Conservation (phyloP, 2,329 filamentous ascomycete genomes). For the Didymella arachidicola region DNA sequence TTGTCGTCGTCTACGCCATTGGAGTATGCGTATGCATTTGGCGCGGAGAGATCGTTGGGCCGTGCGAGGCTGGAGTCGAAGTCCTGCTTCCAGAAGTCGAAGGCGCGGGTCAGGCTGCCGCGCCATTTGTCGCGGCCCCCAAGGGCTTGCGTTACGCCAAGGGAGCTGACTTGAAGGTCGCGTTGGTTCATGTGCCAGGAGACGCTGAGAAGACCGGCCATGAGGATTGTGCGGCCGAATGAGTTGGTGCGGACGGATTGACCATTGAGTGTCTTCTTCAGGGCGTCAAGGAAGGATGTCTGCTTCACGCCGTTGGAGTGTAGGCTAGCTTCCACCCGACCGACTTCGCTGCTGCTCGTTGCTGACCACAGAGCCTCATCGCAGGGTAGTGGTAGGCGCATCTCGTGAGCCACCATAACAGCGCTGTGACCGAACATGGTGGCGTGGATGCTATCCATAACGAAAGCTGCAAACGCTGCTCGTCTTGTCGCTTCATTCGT, state of each 20-base stretch:
- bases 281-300: slow-evolving; percentile 85
- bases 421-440: slow-evolving; percentile 98
- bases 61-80: slow-evolving; percentile 83
- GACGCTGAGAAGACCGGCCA: slow-evolving; percentile 91
- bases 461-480: slow-evolving; percentile 90
- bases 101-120: slow-evolving; percentile 81
- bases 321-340: slow-evolving; percentile 80
- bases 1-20: slow-evolving; percentile 64
- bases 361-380: slow-evolving; percentile 94
- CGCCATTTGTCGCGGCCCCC: slow-evolving; percentile 94
- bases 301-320: slow-evolving; percentile 83
- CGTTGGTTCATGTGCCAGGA: slow-evolving; percentile 98
- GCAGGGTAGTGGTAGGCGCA: slow-evolving; percentile 88
- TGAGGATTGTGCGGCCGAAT: slow-evolving; percentile 90
- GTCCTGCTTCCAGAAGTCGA: slow-evolving; percentile 91
- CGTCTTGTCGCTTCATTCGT: slow-evolving; percentile 89
- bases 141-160: slow-evolving; percentile 80
- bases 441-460: slow-evolving; percentile 93
- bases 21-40: slow-evolving; percentile 43
- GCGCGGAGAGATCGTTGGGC: slow-evolving; percentile 48
- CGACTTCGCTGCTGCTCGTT: slow-evolving; percentile 84
- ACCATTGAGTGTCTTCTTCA: slow-evolving; percentile 88
- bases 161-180: slow-evolving; percentile 87
- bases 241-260: slow-evolving; percentile 88
- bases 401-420: slow-evolving; percentile 96